Base-by-base conservation (phyloP, 2,329 filamentous ascomycete genomes). In the Xylaria sp. region DNA sequence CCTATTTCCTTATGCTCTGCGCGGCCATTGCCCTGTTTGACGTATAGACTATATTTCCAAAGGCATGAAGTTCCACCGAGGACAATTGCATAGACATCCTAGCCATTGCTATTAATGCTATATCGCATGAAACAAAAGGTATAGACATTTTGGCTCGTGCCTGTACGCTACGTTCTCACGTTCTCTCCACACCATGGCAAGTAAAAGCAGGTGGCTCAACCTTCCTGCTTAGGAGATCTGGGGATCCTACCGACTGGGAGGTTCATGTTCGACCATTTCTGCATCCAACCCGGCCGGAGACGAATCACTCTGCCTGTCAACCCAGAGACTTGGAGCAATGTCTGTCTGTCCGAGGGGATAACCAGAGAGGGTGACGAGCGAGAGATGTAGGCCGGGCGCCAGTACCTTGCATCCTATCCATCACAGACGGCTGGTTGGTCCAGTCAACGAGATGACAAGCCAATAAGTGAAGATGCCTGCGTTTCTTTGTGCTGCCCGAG, bases 371-470 rank as follows among this genome's bases (percentile, higher is more conserved):
- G 33, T 49, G 55, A 66, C 50, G 63, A 57, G 50, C 49, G 38
- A 63, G 55, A 63, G 54, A 45, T 50, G 59, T 42, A 60, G 51
- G 55, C 54, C 42, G 45, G 63, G 55, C 50, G 65, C 60, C 67
- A 66, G 72, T 75, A 72, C 72, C 72, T 71, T 57, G 73, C 70
- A 73, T 72, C 71, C 70, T 68, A 68, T 71, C 65, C 66, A 67
- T 64, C 67, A 62, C 49, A 58, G 50, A 42, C 54, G 59, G 49
- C 59, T 73, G 73, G 73, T 71, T 71, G 66, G 69, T 39, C 49
- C 60, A 54, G 50, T 66, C 69, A 69, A 68, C 68, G 65, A 68
- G 66, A 71, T 65, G 68, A 65, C 66, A 64, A 42, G 54, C 71
- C 72, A 70, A 61, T 65, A 49, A 49, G 56, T 57, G 54, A 54